Percentiles rank a stretch among this genome's conserved stretches.
Evolutionary conservation across 306 rosid genomes (phyloP).

Genomic region (Rosa rugosa): DNA sequence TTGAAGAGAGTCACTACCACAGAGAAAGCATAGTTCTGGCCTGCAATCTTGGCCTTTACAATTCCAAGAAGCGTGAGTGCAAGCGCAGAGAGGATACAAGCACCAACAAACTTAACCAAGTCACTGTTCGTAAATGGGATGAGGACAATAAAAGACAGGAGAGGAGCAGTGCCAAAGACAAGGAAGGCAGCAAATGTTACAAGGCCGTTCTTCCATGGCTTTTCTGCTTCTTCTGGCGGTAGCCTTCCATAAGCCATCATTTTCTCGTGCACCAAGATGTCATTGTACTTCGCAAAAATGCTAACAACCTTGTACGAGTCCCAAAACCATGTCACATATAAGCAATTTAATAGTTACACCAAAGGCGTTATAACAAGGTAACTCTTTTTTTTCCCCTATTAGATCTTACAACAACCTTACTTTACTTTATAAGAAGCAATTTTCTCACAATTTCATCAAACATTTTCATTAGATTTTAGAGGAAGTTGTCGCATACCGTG

Average conservation of each 20-base stretch:
- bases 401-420: not conserved
- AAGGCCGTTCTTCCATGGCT: conserved; percentile 64
- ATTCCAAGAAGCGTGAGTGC: conserved; percentile 52
- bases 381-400: not conserved
- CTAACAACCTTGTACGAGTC: conserved; percentile 46
- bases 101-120: conserved; percentile 43
- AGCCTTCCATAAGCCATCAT: conserved; percentile 48
- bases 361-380: not conserved
- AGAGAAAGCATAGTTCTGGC: conserved; percentile 41
- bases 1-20: conserved; percentile 36
- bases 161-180: conserved; percentile 48
- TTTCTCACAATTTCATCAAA: not conserved
- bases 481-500: conserved; percentile 25
- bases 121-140: conserved; percentile 51
- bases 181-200: conserved; percentile 50
- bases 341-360: conserved; percentile 12
- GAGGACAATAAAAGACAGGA: conserved; percentile 59
- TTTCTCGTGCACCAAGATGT: conserved; percentile 56
- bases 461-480: not conserved
- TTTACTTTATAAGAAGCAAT: not conserved
- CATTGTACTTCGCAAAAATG: conserved; percentile 54
- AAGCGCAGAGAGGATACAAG: conserved; percentile 50
- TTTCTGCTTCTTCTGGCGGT: conserved; percentile 43
- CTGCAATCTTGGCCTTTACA: conserved; percentile 54
- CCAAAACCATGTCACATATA: not conserved